Base-by-base conservation (phyloP, 2,329 filamentous ascomycete species). In the Pestalotiopsis sp. region DNA sequence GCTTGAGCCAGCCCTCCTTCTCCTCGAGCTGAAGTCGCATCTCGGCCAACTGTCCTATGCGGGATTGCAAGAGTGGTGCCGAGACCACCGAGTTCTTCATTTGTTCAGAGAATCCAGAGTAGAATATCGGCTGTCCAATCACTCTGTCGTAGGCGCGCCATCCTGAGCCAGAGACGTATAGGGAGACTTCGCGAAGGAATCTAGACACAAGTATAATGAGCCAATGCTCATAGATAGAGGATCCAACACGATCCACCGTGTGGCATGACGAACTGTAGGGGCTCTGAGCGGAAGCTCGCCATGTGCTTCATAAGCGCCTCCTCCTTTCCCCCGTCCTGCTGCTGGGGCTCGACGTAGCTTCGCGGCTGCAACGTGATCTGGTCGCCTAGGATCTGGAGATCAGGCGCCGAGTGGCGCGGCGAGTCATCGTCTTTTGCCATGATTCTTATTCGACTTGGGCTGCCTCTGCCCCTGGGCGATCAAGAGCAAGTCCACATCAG, bases 81-180 rank as follows among this genome's bases (percentile, higher is more conserved):
- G 86, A 89, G 73, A 98, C 82, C 35, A 98, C 91, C 73, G 87
- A 85, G 24, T 84, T 83, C 80, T 92, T 97, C 88, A 99, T 97
- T 68, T 94, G 90, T 71, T 98, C 95, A 35, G 91, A 91, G 81
- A 97, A 99, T 30, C 96, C 96, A 0, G 91, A 82, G 79, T 98
- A 99, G 82, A 95, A 98, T 71, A 98, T 91, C 10, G 94, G 94
- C 78, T 97, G 94, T 24, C 96, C 96, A 73, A 98, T 91, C 70
- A 94, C 87, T 70, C 92, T 84, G 76, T 98, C 94, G 82, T 99
- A 99, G 69, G 93, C 93, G 69, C 96, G 92, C 96, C 96, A 99
- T 78, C 94, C 95, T 64, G 92, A 92, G 66, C 96, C 96, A 13
- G 94, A 95, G 71, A 98, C 92, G 80, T 98, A 94, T 40, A 97